Evolutionary conservation across 176 grass and related monocot species (phyloP).

Genomic region (Rhipidocladum racemiflorum): DNA sequence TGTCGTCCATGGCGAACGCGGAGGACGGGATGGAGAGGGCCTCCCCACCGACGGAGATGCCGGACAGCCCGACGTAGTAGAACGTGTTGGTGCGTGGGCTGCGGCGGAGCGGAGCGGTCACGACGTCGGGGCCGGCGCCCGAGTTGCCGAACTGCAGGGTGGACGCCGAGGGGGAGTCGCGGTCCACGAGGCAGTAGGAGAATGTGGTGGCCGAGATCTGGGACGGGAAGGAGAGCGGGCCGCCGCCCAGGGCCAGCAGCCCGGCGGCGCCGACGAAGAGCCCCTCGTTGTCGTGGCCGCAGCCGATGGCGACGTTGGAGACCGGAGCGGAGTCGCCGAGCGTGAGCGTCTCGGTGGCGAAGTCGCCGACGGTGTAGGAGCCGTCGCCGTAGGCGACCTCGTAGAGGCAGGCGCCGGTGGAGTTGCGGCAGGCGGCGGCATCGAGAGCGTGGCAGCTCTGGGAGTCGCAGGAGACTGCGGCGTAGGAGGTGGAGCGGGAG

Average conservation of each 20-base stretch:
- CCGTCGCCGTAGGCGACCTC: slow-evolving; percentile 95
- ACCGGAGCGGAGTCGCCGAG: slow-evolving; percentile 53
- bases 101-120: slow-evolving; percentile 58
- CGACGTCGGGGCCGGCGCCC: neutral
- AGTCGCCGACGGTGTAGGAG: slow-evolving; percentile 94
- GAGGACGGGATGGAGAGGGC: slow-evolving; percentile 49
- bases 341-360: slow-evolving; percentile 77
- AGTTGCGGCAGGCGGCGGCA: slow-evolving; percentile 75
- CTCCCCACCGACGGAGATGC: slow-evolving; percentile 69
- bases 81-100: slow-evolving; percentile 60
- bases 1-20: slow-evolving; percentile 64
- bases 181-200: slow-evolving; percentile 98
- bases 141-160: slow-evolving; percentile 58
- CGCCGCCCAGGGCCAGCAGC: slow-evolving; percentile 63
- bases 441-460: slow-evolving; percentile 63
- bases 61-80: slow-evolving; percentile 71
- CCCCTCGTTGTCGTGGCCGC: slow-evolving; percentile 94
- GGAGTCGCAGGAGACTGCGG: slow-evolving; percentile 60
- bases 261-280: slow-evolving; percentile 88
- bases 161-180: slow-evolving; percentile 73
- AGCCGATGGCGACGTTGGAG: slow-evolving; percentile 63
- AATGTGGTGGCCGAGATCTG: slow-evolving; percentile 73
- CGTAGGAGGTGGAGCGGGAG: slow-evolving; percentile 59
- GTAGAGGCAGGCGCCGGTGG: slow-evolving; percentile 56
- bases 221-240: slow-evolving; percentile 82